Evolutionary conservation across 352 stramenopile genomes (phyloP).

Genomic region (Pythium guiyangense): DNA sequence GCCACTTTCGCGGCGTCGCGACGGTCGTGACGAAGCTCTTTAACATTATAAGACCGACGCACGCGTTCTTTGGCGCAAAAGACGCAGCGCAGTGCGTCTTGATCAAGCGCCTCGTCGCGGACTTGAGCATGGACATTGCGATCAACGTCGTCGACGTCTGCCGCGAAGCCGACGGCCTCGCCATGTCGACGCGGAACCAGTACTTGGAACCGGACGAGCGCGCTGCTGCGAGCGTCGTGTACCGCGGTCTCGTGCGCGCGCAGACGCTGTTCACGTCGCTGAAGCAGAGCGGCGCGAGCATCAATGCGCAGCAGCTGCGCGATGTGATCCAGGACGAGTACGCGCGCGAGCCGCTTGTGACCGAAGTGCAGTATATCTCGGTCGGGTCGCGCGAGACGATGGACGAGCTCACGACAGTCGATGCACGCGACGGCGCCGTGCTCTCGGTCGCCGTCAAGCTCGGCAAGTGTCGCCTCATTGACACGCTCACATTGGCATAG

Average conservation of each 20-base stretch:
- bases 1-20: conserved; percentile 98
- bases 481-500: conserved; percentile 91
- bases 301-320: conserved; percentile 33
- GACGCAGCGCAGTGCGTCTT: conserved; percentile 97
- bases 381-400: conserved; percentile 94
- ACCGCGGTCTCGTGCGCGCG: conserved; percentile 64
- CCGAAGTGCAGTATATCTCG: conserved; percentile 95
- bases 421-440: conserved; percentile 66
- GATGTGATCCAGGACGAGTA: conserved; percentile 51
- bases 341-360: conserved; percentile 86
- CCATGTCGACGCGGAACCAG: conserved; percentile 97
- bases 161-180: conserved; percentile 94
- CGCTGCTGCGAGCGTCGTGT: conserved; percentile 83
- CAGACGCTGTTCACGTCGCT: conserved; percentile 33
- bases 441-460: conserved; percentile 95
- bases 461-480: conserved; percentile 95
- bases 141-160: conserved; percentile 91
- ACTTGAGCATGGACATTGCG: conserved; percentile 95
- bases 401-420: conserved; percentile 85
- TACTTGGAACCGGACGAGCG: conserved; percentile 93
- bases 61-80: conserved; percentile 99
- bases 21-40: conserved; percentile 99
- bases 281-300: conserved; percentile 10
- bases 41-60: conserved; percentile 96
- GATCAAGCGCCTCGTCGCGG: conserved; percentile 93